Conservation (phyloP, 1,284 basidiomycete genomes). For the Boletellus sp. region DNA sequence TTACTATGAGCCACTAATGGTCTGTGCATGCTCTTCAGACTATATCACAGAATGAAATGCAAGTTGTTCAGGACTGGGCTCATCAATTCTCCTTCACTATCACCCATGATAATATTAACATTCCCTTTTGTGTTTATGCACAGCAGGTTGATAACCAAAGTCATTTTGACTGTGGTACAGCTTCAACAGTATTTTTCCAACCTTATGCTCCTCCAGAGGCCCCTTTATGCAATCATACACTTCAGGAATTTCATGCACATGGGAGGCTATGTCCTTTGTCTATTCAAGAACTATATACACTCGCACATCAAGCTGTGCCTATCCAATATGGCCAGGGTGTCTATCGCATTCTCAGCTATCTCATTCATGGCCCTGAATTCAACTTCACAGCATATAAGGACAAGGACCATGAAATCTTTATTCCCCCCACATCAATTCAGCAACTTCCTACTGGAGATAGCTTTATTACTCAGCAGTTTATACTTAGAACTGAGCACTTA, state of each 20-base stretch:
- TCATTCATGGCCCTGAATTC: not conserved
- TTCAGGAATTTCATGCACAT: not conserved
- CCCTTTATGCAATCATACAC: not conserved
- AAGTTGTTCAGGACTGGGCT: not conserved
- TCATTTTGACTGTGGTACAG: not conserved
- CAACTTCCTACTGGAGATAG: not conserved
- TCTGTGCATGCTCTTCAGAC: not conserved
- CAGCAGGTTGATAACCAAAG: not conserved
- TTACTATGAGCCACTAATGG: not conserved
- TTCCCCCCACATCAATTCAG: not conserved
- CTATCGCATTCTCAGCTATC: not conserved
- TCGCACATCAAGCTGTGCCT: not conserved
- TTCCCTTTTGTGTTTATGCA: not conserved
- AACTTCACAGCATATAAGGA: not conserved
- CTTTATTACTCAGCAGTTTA: not conserved
- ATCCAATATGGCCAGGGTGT: no score
- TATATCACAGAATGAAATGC: not conserved
- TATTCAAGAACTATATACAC: not conserved
- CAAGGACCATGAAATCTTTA: not conserved
- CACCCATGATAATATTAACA: not conserved
- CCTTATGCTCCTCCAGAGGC: not conserved
- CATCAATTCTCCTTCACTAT: not conserved
- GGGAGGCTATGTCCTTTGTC: not conserved
- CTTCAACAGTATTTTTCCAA: not conserved
- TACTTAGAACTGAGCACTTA: constrained; percentile 30